Evolutionary conservation across 768 basidiomycete genomes (phyloP).

Genomic region (Hericium erinaceus): DNA sequence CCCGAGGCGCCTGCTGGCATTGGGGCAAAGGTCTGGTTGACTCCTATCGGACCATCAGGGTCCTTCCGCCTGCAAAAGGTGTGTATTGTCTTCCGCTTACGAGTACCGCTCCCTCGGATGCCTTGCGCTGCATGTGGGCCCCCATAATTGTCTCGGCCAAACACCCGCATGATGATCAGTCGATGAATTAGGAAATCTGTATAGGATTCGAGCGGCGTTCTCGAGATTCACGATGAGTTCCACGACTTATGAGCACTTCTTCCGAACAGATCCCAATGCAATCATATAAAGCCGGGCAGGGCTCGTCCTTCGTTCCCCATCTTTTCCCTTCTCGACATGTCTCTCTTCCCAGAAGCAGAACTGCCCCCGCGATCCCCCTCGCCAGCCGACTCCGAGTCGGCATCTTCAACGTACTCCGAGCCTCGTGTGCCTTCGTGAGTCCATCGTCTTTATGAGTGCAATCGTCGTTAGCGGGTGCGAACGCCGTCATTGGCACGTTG

Average conservation of each 20-base stretch:
- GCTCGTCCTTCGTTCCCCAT: conserved; percentile 3
- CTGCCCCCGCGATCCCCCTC: conserved; percentile 3
- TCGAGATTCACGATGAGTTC: neutral
- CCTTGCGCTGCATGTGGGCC: neutral
- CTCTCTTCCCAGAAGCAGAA: conserved; percentile 11
- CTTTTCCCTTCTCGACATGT: conserved; percentile 9
- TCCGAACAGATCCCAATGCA: conserved; percentile 7
- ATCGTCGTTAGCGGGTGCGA: neutral
- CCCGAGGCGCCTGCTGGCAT: neutral
- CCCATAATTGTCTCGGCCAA: conserved; percentile 1
- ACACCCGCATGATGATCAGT: neutral
- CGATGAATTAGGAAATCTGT: neutral
- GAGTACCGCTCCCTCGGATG: neutral
- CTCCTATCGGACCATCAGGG: neutral
- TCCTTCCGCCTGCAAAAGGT: neutral
- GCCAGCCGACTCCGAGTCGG: conserved; percentile 7
- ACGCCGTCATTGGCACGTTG: neutral
- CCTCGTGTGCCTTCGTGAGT: neutral
- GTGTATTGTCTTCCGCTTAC: conserved; percentile 1
- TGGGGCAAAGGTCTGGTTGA: neutral
- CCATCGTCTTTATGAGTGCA: neutral
- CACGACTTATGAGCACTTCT: neutral
- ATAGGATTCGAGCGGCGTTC: conserved; percentile 5
- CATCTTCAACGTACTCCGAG: conserved; percentile 5
- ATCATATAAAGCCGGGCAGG: conserved; percentile 10